These are phyloP conservation scores for Gnomoniopsis smithogilvyi DNA, from an alignment of 2,329 filamentous ascomycete genomes.

Conservation along the genomic window DNA sequence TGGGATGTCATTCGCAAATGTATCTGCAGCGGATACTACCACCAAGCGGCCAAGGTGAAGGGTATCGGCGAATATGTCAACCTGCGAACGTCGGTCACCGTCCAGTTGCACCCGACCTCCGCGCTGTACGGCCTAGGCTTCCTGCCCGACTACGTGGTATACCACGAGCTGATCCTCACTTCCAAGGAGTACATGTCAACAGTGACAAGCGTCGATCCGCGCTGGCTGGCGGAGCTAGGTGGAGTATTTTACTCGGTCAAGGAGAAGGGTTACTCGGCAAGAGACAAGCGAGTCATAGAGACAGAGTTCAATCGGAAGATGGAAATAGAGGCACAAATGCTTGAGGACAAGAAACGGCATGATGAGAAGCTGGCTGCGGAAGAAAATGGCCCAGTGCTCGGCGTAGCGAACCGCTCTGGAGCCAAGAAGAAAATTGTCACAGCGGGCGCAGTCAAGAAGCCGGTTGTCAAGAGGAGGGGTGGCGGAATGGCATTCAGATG, in stretches of 20 bases:
- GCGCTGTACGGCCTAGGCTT: constrained; percentile 91
- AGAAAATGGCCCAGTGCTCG: constrained; percentile 41
- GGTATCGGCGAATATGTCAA: constrained; percentile 98
- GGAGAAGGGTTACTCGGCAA: constrained; percentile 90
- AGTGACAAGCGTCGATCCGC: constrained; percentile 91
- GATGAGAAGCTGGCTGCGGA: constrained; percentile 54
- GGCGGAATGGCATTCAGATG: constrained; percentile 34
- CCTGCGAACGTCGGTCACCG: constrained; percentile 86
- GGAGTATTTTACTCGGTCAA: constrained; percentile 97
- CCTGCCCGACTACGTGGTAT: constrained; percentile 93
- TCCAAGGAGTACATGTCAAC: constrained; percentile 98
- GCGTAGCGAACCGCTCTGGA: constrained; percentile 28
- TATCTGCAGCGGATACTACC: constrained; percentile 97
- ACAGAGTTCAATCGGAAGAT: constrained; percentile 89
- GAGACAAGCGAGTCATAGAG: constrained; percentile 84
- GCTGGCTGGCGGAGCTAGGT: constrained; percentile 94
- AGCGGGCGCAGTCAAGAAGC: constrained; percentile 61
- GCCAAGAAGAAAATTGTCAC: constrained; percentile 54
- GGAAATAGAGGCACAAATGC: constrained; percentile 93
- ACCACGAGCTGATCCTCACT: constrained; percentile 96
- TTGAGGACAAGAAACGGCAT: constrained; percentile 71
- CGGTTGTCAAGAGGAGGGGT: constrained; percentile 53
- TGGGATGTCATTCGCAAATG: constrained; percentile 96
- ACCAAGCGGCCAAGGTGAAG: constrained; percentile 93
- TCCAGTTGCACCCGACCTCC: constrained; percentile 91